Evolutionary conservation across 345 rosid genomes (phyloP), one percentile per base, ranked within the genome.

Genomic region (Arabidopsis arenosa): DNA sequence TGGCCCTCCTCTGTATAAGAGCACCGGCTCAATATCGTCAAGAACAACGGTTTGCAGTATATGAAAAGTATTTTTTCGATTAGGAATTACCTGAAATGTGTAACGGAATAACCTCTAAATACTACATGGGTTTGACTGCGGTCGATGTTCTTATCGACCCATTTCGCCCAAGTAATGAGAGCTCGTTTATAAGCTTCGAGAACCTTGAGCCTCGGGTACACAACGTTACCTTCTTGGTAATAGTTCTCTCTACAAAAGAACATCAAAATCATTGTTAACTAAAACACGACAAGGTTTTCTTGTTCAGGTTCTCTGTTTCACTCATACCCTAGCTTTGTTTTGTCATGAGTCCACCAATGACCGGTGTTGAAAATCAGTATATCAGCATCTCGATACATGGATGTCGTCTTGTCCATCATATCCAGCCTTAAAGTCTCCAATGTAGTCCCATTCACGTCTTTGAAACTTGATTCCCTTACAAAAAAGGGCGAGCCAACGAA

Each of bases 341-440:
- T 94, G 72, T 92, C 98, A 39, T 94, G 97, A 17, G 97, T 94
- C 98, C 98, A 92, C 97, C 98, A 89, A 73, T 92, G 98, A 59
- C 98, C 98, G 0, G 97, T 89, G 72, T 92, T 94, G 82, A 92
- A 94, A 64, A 92, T 76, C 30, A 94, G 75, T 57, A 92, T 76
- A 67, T 94, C 96, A 23, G 98, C 92, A 70, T 90, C 95, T 17
- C 68, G 81, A 68, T 90, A 94, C 90, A 76, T 90, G 3, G 85
- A 79, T 7, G 93, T 87, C 1, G 95, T 79, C 64, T 60, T 71
- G 74, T 88, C 96, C 93, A 94, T 92, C 85, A 92, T 40, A 75
- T 94, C 98, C 84, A 94, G 80, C 78, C 97, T 84, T 37, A 94
- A 67, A 2, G 96, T 90, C 83, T 89, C 97, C 7, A 90, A 14